phyloP scores from a whole-genome alignment of 768 basidiomycete species.

The Agrocybe pediades region DNA sequence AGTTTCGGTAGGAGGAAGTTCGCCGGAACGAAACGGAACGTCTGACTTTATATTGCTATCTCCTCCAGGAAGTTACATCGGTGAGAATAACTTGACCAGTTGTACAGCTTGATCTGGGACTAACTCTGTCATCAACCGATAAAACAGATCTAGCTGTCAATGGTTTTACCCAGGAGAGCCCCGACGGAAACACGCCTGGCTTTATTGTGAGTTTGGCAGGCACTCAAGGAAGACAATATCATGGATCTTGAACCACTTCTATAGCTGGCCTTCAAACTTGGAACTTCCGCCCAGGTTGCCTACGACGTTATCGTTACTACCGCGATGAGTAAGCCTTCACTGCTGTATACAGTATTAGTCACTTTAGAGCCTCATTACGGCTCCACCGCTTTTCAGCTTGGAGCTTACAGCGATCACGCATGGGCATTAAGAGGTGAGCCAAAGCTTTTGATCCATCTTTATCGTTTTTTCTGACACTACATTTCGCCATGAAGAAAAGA shows the following conservation, averaged over 20 bases:
- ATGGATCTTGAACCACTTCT: neutral
- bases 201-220: conserved; percentile 9
- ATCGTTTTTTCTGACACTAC: neutral
- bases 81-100: neutral
- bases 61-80: neutral
- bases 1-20: conserved; percentile 10
- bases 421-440: conserved; percentile 5
- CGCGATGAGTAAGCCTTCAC: conserved; percentile 10
- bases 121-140: too few relatives aligned
- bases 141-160: conserved; percentile 11
- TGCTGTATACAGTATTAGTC: too few relatives aligned
- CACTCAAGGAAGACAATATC: too few relatives aligned
- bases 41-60: too few relatives aligned
- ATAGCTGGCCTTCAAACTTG: conserved; percentile 16
- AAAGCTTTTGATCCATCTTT: neutral
- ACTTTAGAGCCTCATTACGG: neutral
- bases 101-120: neutral
- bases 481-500: conserved; percentile 3
- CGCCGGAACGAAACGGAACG: too few relatives aligned
- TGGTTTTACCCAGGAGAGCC: conserved; percentile 12
- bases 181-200: conserved; percentile 10
- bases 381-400: neutral
- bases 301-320: conserved; percentile 14
- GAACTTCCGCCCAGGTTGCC: conserved; percentile 10
- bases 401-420: conserved; percentile 6